phyloP scores from a whole-genome alignment of 768 basidiomycete species.

The Mycena albidolilacea region DNA sequence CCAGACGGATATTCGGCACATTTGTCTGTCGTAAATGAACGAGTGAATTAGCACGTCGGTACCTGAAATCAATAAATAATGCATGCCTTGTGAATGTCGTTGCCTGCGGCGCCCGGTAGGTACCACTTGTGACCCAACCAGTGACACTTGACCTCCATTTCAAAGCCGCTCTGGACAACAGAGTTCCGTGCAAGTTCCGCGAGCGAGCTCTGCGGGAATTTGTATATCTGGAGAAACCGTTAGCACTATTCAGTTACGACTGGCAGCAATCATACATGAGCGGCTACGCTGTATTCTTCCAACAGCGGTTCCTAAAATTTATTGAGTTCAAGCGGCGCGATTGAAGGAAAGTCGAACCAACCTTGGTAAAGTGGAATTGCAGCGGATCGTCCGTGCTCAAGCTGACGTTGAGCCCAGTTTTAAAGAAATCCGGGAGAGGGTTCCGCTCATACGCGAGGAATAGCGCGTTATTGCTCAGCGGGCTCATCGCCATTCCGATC shows the following conservation, averaged over 20 bases:
- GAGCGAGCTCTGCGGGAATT: constrained; percentile 92
- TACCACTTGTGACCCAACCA: constrained; percentile 97
- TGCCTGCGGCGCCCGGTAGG: constrained; percentile 91
- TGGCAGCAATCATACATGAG: constrained; percentile 74
- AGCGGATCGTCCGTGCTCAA: constrained; percentile 96
- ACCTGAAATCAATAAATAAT: neutral
- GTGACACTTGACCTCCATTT: constrained; percentile 97
- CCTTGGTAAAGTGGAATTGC: constrained; percentile 99
- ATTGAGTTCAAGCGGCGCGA: neutral
- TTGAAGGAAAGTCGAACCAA: constrained; percentile 45
- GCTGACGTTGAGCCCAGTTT: constrained; percentile 95
- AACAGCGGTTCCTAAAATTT: constrained; percentile 84
- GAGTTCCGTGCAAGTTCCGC: constrained; percentile 99
- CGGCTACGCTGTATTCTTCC: constrained; percentile 98
- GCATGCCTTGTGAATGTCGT: constrained; percentile 93
- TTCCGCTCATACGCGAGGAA: constrained; percentile 98
- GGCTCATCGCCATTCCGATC: constrained; percentile 99
- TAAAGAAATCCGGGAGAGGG: constrained; percentile 97
- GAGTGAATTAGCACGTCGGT: constrained; percentile 15
- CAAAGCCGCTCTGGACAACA: constrained; percentile 96
- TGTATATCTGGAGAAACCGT: constrained; percentile 82
- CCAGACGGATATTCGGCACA: constrained; percentile 91
- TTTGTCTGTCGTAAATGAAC: constrained; percentile 78
- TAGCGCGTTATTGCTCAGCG: constrained; percentile 96
- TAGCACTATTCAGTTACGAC: constrained; percentile 5